Percentiles rank a stretch among this genome's conserved stretches.
Evolutionary conservation across 441 rosid genomes (phyloP).

Genomic region (Cnidoscolus chayamansa): DNA sequence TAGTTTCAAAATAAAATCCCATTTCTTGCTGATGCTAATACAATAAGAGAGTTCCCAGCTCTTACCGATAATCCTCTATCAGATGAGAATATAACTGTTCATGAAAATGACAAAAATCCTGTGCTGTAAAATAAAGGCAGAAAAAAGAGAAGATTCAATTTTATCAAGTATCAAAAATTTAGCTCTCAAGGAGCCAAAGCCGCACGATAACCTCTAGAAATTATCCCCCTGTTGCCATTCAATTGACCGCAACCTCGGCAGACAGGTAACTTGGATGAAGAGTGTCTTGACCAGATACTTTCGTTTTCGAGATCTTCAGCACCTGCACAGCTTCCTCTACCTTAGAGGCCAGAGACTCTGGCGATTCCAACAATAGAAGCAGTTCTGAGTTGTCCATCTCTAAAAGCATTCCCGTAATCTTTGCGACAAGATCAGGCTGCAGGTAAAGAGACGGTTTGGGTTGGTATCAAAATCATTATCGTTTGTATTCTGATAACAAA

Average conservation of each 20-base stretch:
- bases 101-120: not conserved
- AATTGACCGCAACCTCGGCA: constrained; percentile 60
- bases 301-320: constrained; percentile 47
- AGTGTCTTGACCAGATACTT: constrained; percentile 40
- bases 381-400: constrained; percentile 89
- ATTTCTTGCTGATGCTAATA: not conserved
- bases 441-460: not conserved
- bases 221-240: constrained; percentile 13
- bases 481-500: not conserved
- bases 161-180: constrained; percentile 16
- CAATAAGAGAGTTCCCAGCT: constrained; percentile 1
- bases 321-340: constrained; percentile 75
- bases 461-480: not conserved
- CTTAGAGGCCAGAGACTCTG: constrained; percentile 64
- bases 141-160: constrained; percentile 6
- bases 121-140: not conserved
- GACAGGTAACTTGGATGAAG: constrained; percentile 44
- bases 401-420: constrained; percentile 85
- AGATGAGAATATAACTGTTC: not conserved
- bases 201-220: constrained; percentile 8
- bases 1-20: not conserved
- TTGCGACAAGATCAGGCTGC: constrained; percentile 52
- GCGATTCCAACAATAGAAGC: constrained; percentile 68
- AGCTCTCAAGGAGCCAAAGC: constrained; percentile 8
- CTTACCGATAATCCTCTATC: not conserved